Percentiles rank a stretch among this genome's conserved stretches.
phyloP scores from a whole-genome alignment of 257 asterid genomes.

The Solanum pimpinellifolium region DNA sequence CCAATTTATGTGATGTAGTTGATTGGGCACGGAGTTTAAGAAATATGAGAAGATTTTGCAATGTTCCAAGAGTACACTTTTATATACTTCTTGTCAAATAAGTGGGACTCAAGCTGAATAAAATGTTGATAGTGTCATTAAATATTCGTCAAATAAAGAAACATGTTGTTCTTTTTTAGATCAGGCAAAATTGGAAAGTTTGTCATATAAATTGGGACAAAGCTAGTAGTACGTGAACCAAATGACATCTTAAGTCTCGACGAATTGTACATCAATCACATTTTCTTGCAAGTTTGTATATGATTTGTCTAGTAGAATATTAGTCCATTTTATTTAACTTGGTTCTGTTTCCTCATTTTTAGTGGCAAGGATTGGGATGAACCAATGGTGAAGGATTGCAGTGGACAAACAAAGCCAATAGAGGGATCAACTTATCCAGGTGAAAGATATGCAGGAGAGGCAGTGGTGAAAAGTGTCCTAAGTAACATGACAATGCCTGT shows the following conservation, averaged over 20 bases:
- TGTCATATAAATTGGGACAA: not conserved
- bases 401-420: conserved; percentile 33
- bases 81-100: too few species aligned
- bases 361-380: conserved; percentile 61
- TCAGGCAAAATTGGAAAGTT: not conserved
- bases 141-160: too few species aligned
- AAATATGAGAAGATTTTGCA: too few species aligned
- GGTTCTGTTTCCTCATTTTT: not conserved
- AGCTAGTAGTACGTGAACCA: not conserved
- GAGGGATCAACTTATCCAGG: conserved; percentile 47
- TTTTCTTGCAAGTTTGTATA: not conserved
- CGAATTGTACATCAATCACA: not conserved
- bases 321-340: not conserved
- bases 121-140: not conserved
- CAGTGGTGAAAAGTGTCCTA: conserved; percentile 45
- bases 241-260: not conserved
- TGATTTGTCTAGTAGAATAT: not conserved
- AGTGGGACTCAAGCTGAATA: not conserved
- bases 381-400: conserved; percentile 29
- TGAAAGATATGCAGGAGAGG: conserved; percentile 37
- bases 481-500: conserved; percentile 38
- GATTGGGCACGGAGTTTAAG: not conserved
- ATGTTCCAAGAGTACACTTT: not conserved
- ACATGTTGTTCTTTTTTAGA: too few species aligned
- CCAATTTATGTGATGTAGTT: not conserved